Evolutionary conservation across 2,329 filamentous ascomycete species (phyloP), one percentile per base, ranked within the genome.

Genomic region (Penicillium sclerotiorum): DNA sequence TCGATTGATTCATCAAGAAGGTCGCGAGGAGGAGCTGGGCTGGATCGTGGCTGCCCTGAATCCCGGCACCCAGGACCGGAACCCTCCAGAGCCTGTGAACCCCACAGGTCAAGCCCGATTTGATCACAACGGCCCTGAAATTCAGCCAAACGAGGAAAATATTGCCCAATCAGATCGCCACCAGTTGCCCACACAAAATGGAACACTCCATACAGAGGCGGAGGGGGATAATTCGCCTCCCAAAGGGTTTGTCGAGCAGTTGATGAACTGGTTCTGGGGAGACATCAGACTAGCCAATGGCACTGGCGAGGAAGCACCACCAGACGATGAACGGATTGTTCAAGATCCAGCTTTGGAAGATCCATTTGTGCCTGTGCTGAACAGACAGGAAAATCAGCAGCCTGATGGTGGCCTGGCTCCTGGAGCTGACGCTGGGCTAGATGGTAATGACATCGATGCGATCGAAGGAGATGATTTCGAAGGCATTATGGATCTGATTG

Each of bases 401-500:
- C 28, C 27, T 12, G 51, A 55, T 22, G 57, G 36, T 0, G 49
- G 42, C 5, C 15, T 48, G 20, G 57, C 32, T n/a, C 49, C 43
- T 1, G 50, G 55, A 9, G 81, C 82, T 1, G 76, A 83, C 18
- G 83, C 84, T 45, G 87, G 59, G 15, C 18, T 93, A 28, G 90
- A 96, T 61, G 64, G 75, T 11, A 83, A 85, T 38, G 83, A 86
- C 53, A 75, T 69, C 39, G 77, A 80, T 57, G 76, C 72, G n/a
- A 68, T 75, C 13, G 77, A 80, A 59, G 89, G 89, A 8, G 94
- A 99, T 71, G 94, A 99, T 65, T 84, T 99, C 13, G 94, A 99
- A 67, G 94, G 94, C 0, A 89, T 99, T 45, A 85, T 99, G 77
- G 94, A 99, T 69, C 82, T 99, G 13, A 88, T 99, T 51, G 94